Base-by-base conservation (phyloP, 2,329 filamentous ascomycete genomes). In the Beauveria caledonica region DNA sequence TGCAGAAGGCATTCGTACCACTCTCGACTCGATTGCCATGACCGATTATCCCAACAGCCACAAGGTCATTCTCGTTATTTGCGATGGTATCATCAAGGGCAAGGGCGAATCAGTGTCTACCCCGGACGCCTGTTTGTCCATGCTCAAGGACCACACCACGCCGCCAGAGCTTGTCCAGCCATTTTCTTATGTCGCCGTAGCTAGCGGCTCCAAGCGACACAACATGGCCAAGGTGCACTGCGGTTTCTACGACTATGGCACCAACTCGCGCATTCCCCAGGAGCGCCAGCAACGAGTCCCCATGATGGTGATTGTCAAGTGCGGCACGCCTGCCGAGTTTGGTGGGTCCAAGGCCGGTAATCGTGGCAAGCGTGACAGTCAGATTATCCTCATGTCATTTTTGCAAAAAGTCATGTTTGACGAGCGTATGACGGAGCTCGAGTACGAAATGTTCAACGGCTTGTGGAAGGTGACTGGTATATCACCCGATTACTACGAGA, bases 361-460 rank as follows among this genome's bases (percentile, higher is more conserved):
- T 76, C 86, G 94, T 76, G 95, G 94, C 75, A 99, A 99, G 81
- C 90, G 94, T 72, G 94, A 99, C 81, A 96, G 91, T 78, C 94
- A 99, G 74, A 97, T 99, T 70, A 94, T 99, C 67, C 82, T 99
- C 66, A 99, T 99, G 94, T 97, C 92, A 5, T 99, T 99, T 82
- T 78, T 99, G 67, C 94, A 99, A 72, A 99, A 99, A 78, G 94
- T 99, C 71, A 99, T 99, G 94, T 99, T 99, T 69, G 94, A 99
- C 72, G 95, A 99, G 77, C 89, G 94, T 63, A 99, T 99, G 94
- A 99, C 95, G 19, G 93, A 99, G 74, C 87, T 99, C 57, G 94
- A 99, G 74, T 99, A 92, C 70, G 94, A 99, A 72, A 97, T 99
- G 90, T 99, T 99, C 80, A 99, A 97, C 72, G 94, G 94, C 58